A percentile compares a stretch with the other conserved stretches of the same genome.
Evolutionary conservation across 2,329 filamentous ascomycete genomes (phyloP).

Genomic region (Fusarium fracticaudum): DNA sequence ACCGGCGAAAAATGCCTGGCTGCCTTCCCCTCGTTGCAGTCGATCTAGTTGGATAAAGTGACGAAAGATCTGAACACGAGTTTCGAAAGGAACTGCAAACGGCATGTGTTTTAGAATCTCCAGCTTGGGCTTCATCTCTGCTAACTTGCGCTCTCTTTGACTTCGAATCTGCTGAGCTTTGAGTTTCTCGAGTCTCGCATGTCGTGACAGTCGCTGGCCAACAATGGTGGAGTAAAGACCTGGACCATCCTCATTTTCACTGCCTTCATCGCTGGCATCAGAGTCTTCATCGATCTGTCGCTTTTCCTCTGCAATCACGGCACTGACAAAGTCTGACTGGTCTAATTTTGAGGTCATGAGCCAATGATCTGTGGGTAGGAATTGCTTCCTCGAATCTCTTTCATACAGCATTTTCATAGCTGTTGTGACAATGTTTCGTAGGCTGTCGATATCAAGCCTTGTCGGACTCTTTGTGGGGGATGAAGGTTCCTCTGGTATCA

Average conservation of each 20-base stretch:
- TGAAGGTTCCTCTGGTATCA: neutral
- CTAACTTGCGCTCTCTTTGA: constrained; percentile 76
- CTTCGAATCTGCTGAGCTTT: constrained; percentile 72
- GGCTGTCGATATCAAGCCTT: constrained; percentile 74
- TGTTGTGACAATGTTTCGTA: constrained; percentile 82
- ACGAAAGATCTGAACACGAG: constrained; percentile 89
- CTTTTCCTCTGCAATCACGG: constrained; percentile 89
- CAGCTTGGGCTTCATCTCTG: constrained; percentile 83
- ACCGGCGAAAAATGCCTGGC: constrained; percentile 1
- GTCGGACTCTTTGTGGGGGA: constrained; percentile 22
- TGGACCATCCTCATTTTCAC: constrained; percentile 42
- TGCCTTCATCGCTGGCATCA: constrained; percentile 52
- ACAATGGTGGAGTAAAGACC: constrained; percentile 51
- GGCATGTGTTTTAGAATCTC: constrained; percentile 96
- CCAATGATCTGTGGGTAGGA: constrained; percentile 88
- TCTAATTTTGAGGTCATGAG: constrained; percentile 90
- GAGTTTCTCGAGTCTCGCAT: constrained; percentile 70
- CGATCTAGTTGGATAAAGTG: constrained; percentile 86
- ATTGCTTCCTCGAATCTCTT: constrained; percentile 86
- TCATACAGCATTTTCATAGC: constrained; percentile 91
- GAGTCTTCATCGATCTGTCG: constrained; percentile 68
- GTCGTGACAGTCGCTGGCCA: constrained; percentile 69
- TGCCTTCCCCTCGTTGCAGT: constrained; percentile 36
- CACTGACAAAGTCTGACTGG: constrained; percentile 86
- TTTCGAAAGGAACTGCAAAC: constrained; percentile 93